Evolutionary conservation across 805 yeast species (phyloP), one percentile per base, ranked within the genome.

Genomic region (Wickerhamiella siamensis): DNA sequence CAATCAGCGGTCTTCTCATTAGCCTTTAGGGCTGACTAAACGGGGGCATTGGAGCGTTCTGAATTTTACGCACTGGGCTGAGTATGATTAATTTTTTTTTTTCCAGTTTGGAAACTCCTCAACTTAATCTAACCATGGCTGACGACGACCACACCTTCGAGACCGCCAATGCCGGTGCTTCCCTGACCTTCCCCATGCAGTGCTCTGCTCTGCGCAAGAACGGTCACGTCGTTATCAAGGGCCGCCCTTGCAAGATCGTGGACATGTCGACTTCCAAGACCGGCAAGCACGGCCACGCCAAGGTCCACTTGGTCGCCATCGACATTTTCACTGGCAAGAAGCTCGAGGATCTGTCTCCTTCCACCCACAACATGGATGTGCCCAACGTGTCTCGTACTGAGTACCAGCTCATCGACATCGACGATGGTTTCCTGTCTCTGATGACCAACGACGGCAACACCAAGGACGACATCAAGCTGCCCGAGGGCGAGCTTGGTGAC

Each of bases 231-330:
- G 93, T 79, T 60, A 91, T 88, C 75, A 91, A 91, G 77, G 75
- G 83, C 64, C 93, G 98, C 79, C 98, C 98, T 67, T 91, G 97
- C 79, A 91, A 91, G 80, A 91, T 91, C 70, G 94, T 91, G 62
- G 98, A 91, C 70, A 91, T 91, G 98, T 91, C 98, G 51, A 91
- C 98, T 65, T 91, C 98, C 64, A 91, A 91, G 82, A 91, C 98
- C 60, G 98, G 98, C 74, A 91, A 91, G 96, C 98, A 91, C 82
- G 98, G 98, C 75, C 98, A 91, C 91, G 98, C 98, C 69, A 91
- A 91, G 79, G 98, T 91, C 70, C 97, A 91, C 73, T 78, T 91
- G 73, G 97, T 91, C 57, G 97, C 97, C 66, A 79, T 83, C 61
- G 98, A 91, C 70, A 88, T 91, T 69, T 91, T 91, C 88, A 91